Base-by-base conservation (phyloP, 306 rosid genomes). In the Inga leiocalycina region DNA sequence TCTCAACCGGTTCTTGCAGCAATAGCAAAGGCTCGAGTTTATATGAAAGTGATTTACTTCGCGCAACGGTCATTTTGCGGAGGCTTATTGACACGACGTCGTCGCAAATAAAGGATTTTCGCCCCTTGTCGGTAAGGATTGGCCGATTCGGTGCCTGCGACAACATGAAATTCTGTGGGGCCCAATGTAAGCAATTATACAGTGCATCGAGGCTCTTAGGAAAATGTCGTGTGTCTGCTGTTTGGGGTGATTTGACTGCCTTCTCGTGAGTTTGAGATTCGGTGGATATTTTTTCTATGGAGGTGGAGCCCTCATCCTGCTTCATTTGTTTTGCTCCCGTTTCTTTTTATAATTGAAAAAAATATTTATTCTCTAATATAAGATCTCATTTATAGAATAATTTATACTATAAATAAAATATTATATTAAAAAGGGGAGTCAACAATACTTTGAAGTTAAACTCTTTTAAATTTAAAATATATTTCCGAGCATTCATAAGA, bases 121-220 rank as follows among this genome's bases (percentile, higher is more conserved):
- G 77, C 89, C 88, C 1, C 5, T 79, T 74, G 97, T 89, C 95
- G 89, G 94, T 85, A 59, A 66, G 81, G 6, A 43, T 35, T 35
- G 39, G 37, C 37, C 3, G 84, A 78, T 72, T 77, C 46, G 80
- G 70, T 3, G 86, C 75, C 80, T 32, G 77, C 66, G 62, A 43
- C 75, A 20, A 22, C 79, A 77, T 75, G 45, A 19, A 68, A 39
- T 32, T 75, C 74, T 65, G 82, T 51, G 79, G 80, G 85, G 24
- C 52, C 84, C 77, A 71, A 56, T 91, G 94, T 93, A 80, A 89
- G 85, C 79, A 85, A 85, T 86, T 71, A 81, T 88, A 82, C 44
- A 39, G n/a, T 84, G 77, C 83, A 3, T 64, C 70, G 77, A 74
- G 62, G 85, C 83, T 41, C 17, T 8, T 15, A 41, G 22, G 30